Evolutionary conservation across 257 asterid genomes (phyloP), one percentile per base, ranked within the genome.

Genomic region (Nicotiana knightiana): DNA sequence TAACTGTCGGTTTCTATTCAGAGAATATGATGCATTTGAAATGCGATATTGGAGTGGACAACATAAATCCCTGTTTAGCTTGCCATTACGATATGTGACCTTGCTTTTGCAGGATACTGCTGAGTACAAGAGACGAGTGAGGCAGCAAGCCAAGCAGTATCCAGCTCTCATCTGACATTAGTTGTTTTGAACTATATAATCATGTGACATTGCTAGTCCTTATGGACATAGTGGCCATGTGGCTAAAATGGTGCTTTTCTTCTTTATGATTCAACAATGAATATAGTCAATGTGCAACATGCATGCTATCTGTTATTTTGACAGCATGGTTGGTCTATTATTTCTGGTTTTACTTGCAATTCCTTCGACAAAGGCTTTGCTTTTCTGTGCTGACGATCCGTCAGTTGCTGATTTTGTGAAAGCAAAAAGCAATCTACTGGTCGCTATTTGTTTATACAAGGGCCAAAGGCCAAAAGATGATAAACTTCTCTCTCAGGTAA

Each of bases 141-240:
- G 81, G 77, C 88, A 86, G 82, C 89, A 88, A 75, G 84, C 88
- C 75, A 88, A 84, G 88, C 89, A 76, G 55, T 86, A 86, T 66
- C 84, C 89, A 28, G 46, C 81, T 32, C 67, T 82, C n/a, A 75
- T 86, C 57, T 88, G 64, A 67, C 77, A n/a, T 63, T 53, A 26
- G 46, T 33, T 43, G n/a, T 59, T 39, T 21, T 79, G 28, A 62
- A 24, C n/a, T 30, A 37, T 35, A 77, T 17, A 61, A 59, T 35
- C 39, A 26, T 37, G 55, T 8, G 46, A n/a, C 61, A 79, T 62
- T 43, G 61, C 0, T 37, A 37, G 18, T 79, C 13, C 55, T 32
- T 21, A 10, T 71, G 48, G 37, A 12, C 59, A 46, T 24, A n/a
- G 39, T 24, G 61, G 61, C 4, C 21, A 0, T 71, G 6, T 71